phyloP scores from a whole-genome alignment of 768 basidiomycete genomes.

The Tylopilus plumbeoviolaceoides region DNA sequence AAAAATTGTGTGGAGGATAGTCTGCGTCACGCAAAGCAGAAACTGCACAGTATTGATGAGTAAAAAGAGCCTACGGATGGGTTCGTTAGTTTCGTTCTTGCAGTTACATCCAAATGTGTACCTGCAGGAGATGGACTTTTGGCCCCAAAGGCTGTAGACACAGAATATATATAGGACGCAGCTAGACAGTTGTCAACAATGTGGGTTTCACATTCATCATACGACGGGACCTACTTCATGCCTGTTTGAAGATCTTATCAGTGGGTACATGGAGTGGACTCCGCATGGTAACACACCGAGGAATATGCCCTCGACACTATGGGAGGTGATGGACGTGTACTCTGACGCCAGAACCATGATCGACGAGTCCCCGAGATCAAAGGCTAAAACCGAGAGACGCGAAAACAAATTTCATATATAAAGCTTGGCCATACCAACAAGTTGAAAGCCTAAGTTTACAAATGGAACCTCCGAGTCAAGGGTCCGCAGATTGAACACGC shows the following conservation, averaged over 20 bases:
- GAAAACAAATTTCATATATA: not conserved
- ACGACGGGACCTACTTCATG: constrained; percentile 10
- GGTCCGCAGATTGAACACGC: too few relatives aligned
- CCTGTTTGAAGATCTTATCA: constrained; percentile 5
- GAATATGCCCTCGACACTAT: constrained; percentile 12
- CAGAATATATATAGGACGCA: constrained; percentile 15
- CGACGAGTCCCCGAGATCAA: too few relatives aligned
- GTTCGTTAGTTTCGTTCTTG: not conserved
- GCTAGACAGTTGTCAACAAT: constrained; percentile 5
- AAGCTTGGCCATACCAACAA: too few relatives aligned
- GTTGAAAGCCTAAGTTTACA: too few relatives aligned
- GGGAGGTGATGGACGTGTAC: constrained; percentile 3
- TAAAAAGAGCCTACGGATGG: constrained; percentile 6
- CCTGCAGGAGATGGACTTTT: constrained; percentile 8
- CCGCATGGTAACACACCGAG: constrained; percentile 12
- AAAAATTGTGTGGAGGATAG: constrained; percentile 1
- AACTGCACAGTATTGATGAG: constrained; percentile 15
- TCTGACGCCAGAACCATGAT: constrained; percentile 5
- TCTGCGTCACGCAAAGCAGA: constrained; percentile 10
- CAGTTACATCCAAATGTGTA: not conserved
- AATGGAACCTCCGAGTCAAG: too few relatives aligned
- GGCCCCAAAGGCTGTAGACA: constrained; percentile 13
- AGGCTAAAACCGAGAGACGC: not conserved
- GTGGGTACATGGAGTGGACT: not conserved
- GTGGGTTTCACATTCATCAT: not conserved